Percentiles rank a stretch among this genome's conserved stretches.
Evolutionary conservation across 2,329 filamentous ascomycete species (phyloP).

Genomic region (Boeremia lycopersici): DNA sequence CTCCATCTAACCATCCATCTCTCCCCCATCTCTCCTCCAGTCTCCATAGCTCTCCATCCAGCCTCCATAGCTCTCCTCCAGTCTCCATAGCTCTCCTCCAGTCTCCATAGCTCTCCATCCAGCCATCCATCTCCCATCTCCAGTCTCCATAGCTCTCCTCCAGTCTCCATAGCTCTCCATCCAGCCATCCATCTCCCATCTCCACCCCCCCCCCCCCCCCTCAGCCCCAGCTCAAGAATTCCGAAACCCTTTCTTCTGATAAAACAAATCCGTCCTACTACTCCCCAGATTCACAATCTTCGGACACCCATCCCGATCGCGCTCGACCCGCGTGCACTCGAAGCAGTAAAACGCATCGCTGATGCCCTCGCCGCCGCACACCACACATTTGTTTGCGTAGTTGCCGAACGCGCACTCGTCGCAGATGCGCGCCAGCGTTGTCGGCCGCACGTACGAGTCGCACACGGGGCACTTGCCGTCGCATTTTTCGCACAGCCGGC

Average conservation of each 20-base stretch:
- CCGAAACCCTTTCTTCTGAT: conserved; percentile 74
- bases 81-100: no score
- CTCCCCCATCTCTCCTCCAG: no score
- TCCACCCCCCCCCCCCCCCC: neutral
- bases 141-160: no score
- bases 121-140: no score
- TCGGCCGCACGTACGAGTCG: conserved; percentile 98
- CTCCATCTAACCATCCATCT: no score
- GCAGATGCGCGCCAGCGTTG: conserved; percentile 96
- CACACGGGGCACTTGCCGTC: conserved; percentile 99
- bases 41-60: no score
- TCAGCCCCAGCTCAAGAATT: conserved; percentile 54
- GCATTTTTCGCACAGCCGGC: conserved; percentile 98
- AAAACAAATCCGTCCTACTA: conserved; percentile 88
- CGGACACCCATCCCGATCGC: conserved; percentile 95
- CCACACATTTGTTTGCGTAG: conserved; percentile 99
- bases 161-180: no score
- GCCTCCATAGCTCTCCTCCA: no score
- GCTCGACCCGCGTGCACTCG: conserved; percentile 95
- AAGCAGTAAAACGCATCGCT: conserved; percentile 99
- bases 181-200: no score
- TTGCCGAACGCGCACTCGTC: conserved; percentile 99
- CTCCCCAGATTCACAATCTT: conserved; percentile 99
- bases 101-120: no score
- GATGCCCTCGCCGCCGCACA: conserved; percentile 97